Base-by-base conservation (phyloP, 768 basidiomycete genomes). In the Rhizopogon roseolus region DNA sequence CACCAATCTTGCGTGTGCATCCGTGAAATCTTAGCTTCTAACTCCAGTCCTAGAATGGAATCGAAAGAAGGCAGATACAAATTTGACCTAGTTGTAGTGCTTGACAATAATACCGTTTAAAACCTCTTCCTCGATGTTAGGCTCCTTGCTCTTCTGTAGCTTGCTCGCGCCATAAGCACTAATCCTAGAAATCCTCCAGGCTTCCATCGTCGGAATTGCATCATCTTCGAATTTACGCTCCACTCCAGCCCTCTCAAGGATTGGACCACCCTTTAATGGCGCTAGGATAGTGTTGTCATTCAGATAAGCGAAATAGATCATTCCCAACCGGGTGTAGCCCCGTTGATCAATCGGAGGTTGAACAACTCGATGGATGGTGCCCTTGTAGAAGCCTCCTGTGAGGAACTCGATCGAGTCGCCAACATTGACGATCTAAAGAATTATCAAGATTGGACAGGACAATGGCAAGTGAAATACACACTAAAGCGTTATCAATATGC, bases 321-420 rank as follows among this genome's bases (percentile, higher is more conserved):
- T 71, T 0, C 84, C 82, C 1, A 84, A 70, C 8, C 83, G 78
- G 9, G 77, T 71, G 57, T 72, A 67, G 29, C 62, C 64, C 29
- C 69, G 76, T 57, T 85, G 84, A 55, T 84, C 81, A 0, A 63
- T 58, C 6, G 82, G 84, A 2, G 82, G 84, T 57, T 80, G 80
- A 3, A 82, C 71, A 17, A 85, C 82, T 11, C 82, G 77, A 58
- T 85, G 84, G 50, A 84, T 77, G 1, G 83, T 84, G 8, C 75
- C 78, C 32, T 72, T 75, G 65, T 84, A 84, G 57, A 70, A 83
- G 1, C 81, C 81, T 1, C 84, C 82, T 2, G 80, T 81, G 17
- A 85, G 71, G 58, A 84, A 81, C 50, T 84, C 78, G 56, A 86
- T 62, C 0, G 76, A 75, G 54, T 85, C 84, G 5, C 83, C 84